Percentiles rank a stretch among this genome's conserved stretches.
Evolutionary conservation across 2,329 filamentous ascomycete species (phyloP).

Genomic region (Claviceps lovelessii): DNA sequence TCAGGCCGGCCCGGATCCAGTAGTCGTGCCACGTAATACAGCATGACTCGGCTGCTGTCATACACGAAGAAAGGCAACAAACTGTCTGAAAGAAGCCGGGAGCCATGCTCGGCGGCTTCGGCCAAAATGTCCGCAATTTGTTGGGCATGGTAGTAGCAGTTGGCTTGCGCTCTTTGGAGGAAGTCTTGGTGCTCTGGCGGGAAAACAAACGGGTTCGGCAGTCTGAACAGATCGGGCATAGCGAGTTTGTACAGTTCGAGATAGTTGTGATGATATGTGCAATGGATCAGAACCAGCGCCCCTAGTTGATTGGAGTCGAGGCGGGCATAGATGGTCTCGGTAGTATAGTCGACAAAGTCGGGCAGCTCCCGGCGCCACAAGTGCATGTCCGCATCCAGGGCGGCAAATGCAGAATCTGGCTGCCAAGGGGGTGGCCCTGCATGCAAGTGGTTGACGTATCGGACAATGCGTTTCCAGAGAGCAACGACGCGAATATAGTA

Average conservation of each 20-base stretch:
- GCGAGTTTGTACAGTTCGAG: slow-evolving; percentile 32
- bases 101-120: slow-evolving; percentile 26
- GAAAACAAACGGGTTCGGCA: slow-evolving; percentile 26
- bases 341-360: slow-evolving; percentile 28
- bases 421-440: slow-evolving; percentile 24
- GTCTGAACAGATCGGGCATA: slow-evolving; percentile 30
- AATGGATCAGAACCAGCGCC: slow-evolving; percentile 29
- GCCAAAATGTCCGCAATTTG: slow-evolving; percentile 24
- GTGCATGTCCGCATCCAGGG: slow-evolving; percentile 24
- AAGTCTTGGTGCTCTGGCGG: slow-evolving; percentile 24
- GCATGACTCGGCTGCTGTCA: slow-evolving; percentile 32
- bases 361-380: slow-evolving; percentile 28
- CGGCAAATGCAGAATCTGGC: slow-evolving; percentile 27
- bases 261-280: slow-evolving; percentile 32
- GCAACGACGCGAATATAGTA: slow-evolving; percentile 28
- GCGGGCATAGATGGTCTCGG: slow-evolving; percentile 30
- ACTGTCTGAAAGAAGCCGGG: slow-evolving; percentile 27
- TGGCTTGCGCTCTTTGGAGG: slow-evolving; percentile 21
- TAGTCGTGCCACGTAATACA: slow-evolving; percentile 32
- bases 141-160: slow-evolving; percentile 24
- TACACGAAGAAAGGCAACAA: slow-evolving; percentile 32
- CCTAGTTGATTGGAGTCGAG: slow-evolving; percentile 32
- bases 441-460: slow-evolving; percentile 29
- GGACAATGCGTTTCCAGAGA: slow-evolving; percentile 26
- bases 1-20: slow-evolving; percentile 22